These are phyloP conservation scores for Saccharomyces eubayanus DNA, from an alignment of 805 yeast genomes.

Conservation along the genomic window DNA sequence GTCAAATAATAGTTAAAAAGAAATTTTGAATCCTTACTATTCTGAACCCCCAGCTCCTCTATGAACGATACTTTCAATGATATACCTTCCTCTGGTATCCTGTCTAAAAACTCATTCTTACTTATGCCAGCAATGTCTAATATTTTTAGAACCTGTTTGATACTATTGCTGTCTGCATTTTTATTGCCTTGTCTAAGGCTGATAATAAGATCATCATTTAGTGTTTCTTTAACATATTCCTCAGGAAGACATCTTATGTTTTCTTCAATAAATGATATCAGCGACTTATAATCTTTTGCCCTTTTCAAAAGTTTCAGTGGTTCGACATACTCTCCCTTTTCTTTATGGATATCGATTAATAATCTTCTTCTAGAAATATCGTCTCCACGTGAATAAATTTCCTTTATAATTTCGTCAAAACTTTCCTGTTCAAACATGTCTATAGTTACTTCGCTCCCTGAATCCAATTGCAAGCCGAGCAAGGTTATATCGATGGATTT, in stretches of 20 bases:
- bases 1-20: constrained; percentile 21
- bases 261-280: constrained; percentile 7
- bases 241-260: constrained; percentile 9
- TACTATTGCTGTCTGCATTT: background rate
- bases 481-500: constrained; percentile 22
- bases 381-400: constrained; percentile 3
- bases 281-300: background rate
- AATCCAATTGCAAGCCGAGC: constrained; percentile 6
- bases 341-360: constrained; percentile 12
- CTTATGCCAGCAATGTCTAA: constrained; percentile 7
- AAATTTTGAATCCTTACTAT: constrained; percentile 19
- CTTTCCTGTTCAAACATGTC: constrained; percentile 12
- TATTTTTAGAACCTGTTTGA: constrained; percentile 7
- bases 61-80: constrained; percentile 18
- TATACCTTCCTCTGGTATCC: constrained; percentile 7
- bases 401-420: constrained; percentile 12
- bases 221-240: constrained; percentile 6
- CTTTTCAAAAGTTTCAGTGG: constrained; percentile 8
- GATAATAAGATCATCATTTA: constrained; percentile 13
- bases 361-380: constrained; percentile 2
- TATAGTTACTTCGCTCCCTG: constrained; percentile 6
- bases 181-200: constrained; percentile 4
- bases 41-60: constrained; percentile 18
- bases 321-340: constrained; percentile 10
- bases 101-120: constrained; percentile 11